A percentile compares a stretch with the other conserved stretches of the same genome.
phyloP scores from a whole-genome alignment of 2,329 filamentous ascomycete genomes.

The Tolypocladium inflatum region DNA sequence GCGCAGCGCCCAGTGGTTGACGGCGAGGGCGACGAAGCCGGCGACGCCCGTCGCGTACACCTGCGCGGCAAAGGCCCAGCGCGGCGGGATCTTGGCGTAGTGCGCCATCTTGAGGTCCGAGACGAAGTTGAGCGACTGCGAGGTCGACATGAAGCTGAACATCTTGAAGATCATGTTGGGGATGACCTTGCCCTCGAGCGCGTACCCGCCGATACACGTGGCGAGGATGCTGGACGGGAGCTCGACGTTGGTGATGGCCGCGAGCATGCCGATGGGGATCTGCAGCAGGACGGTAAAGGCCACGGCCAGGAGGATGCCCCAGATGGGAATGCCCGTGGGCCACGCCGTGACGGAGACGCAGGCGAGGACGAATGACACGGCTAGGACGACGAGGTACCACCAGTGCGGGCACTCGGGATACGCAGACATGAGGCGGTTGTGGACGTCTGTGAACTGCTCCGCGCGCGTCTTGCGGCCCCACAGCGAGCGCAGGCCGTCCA shows the following conservation, averaged over 20 bases:
- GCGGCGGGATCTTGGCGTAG: constrained; percentile 50
- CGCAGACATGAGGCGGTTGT: constrained; percentile 21
- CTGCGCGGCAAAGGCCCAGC: constrained; percentile 44
- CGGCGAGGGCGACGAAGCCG: constrained; percentile 44
- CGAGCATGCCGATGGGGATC: constrained; percentile 45
- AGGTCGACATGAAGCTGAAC: constrained; percentile 54
- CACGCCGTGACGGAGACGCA: constrained; percentile 30
- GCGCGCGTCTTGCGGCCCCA: constrained; percentile 22
- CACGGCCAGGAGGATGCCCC: constrained; percentile 41
- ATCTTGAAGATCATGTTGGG: constrained; percentile 67
- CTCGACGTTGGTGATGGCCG: constrained; percentile 46
- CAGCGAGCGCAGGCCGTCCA: constrained; percentile 13
- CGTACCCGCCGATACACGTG: constrained; percentile 58
- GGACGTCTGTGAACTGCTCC: constrained; percentile 21
- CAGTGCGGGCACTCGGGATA: constrained; percentile 39
- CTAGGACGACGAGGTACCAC: constrained; percentile 41
- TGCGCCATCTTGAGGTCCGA: constrained; percentile 54
- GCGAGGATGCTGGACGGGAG: constrained; percentile 55
- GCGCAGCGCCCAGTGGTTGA: constrained; percentile 49
- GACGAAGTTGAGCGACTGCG: constrained; percentile 48
- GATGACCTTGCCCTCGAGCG: constrained; percentile 53
- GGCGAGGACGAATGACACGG: constrained; percentile 32
- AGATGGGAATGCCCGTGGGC: constrained; percentile 40
- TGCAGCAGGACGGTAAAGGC: constrained; percentile 40
- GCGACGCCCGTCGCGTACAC: constrained; percentile 43